phyloP scores from a whole-genome alignment of 176 grass and related monocot genomes.

The Chrysopogon serrulatus region DNA sequence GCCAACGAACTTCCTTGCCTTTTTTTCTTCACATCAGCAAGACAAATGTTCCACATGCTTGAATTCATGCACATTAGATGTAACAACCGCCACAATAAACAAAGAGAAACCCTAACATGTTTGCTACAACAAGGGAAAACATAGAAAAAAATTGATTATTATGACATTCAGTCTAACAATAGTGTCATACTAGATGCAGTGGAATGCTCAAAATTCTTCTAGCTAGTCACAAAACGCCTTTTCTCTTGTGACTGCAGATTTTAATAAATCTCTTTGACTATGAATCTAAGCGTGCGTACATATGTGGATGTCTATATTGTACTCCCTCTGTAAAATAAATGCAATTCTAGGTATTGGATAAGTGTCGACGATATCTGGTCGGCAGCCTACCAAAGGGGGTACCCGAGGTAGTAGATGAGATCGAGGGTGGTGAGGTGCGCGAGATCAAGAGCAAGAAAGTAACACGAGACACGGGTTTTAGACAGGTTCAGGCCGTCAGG shows the following conservation, averaged over 20 bases:
- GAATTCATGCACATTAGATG: background rate
- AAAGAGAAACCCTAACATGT: background rate
- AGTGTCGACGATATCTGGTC: no score
- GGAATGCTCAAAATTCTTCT: background rate
- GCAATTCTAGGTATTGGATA: background rate
- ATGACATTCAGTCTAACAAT: background rate
- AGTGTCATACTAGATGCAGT: background rate
- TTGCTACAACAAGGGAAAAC: background rate
- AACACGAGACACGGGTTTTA: no score
- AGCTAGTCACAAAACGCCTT: background rate
- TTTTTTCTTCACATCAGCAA: background rate
- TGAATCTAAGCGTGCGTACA: background rate
- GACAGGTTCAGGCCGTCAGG: no score
- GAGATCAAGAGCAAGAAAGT: no score
- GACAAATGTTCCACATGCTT: background rate
- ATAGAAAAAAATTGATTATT: background rate
- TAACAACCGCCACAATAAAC: background rate
- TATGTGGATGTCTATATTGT: background rate
- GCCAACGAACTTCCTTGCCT: background rate
- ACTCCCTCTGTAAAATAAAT: no score
- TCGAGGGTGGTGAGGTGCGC: no score
- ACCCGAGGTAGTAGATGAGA: no score
- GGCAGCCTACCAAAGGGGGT: no score
- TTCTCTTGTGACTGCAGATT: background rate
- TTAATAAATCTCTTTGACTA: background rate